Evolutionary conservation across 2,329 filamentous ascomycete species (phyloP), one percentile per base, ranked within the genome.

Genomic region (Orbilia oligospora): DNA sequence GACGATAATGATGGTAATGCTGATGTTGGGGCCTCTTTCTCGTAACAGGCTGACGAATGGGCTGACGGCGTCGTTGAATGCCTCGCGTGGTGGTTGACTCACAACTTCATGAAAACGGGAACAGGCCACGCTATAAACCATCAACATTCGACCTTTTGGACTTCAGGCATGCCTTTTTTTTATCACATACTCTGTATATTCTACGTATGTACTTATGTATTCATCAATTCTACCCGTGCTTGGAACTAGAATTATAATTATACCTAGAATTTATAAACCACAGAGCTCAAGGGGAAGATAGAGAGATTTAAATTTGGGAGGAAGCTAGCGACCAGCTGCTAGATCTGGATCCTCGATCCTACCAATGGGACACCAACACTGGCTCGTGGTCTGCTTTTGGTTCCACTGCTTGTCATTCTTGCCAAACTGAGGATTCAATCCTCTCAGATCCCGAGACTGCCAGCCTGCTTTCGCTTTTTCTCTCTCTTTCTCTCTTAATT

Each of bases 361-460:
- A 55, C 68, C 64, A 69, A 55, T 61, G 33, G 56, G 20, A 61
- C 5, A 61, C 18, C 33, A 24, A 24, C 18, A 16, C 20, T 27
- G 22, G 24, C 36, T 53, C 68, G 64, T 78, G 75, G 75, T 72
- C 68, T 72, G 75, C 56, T 78, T 69, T 65, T 78, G 75, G 75
- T 72, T 72, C 75, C 75, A 78, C 63, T 55, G 16, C 48, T 24
- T 58, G 53, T 10, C 30, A 38, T 58, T 46, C 38, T 58, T 41
- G 53, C 33, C 53, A 49, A 55, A 63, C 36, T 56, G 48, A 65
- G 65, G 66, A 76, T 69, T 65, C 64, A 65, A 69, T 69, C 64
- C 71, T 65, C 63, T 22, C 49, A 53, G 58, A 76, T 76, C 72
- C 72, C 66, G 72, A 70, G 58, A 46, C 72, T 24, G 36, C 65